Base-by-base conservation (phyloP, 2,329 filamentous ascomycete species). In the Fusarium subglutinans region DNA sequence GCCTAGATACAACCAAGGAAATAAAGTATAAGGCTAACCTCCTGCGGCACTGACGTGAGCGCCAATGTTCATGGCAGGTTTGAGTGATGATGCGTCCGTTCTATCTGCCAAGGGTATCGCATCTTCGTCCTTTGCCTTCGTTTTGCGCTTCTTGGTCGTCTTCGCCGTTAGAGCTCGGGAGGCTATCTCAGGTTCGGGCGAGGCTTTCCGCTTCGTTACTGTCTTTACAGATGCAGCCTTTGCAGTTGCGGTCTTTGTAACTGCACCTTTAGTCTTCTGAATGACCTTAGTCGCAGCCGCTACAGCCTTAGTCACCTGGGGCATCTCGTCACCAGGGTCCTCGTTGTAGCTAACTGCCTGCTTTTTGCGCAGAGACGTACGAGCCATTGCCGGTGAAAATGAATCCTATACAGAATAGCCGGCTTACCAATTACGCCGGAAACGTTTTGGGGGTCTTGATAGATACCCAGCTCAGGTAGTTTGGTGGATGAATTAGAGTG, bases 31-130 rank as follows among this genome's bases (percentile, higher is more conserved):
- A n/a, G 54, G 74, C 86, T 63, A 81, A 93, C 94, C 96, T 85
- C 95, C 96, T 35, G 96, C 95, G 72, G 90, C 91, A 82, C 93
- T 96, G 70, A 98, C 94, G 81, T 99, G 96, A 2, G 96, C 96
- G 22, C 96, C 96, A 63, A 99, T 92, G 78, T 93, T 92, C 88
- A 98, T 93, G 18, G 86, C 82, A 80, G 87, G 88, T 80, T 92
- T 91, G 70, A 96, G 86, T 3, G 90, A 90, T 18, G 83, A 76
- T 37, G 91, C 82, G 9, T 87, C 83, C 2, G 94, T 95, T 41
- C 96, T 89, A 33, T 87, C 84, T 26, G 91, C 92, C 4, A 98
- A 82, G 1, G 93, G 91, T 86, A 90, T 90, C 33, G 76, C 76
- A 62, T 86, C 84, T 35, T 85, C 84, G 30, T 80, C 79, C 53